Evolutionary conservation across 345 rosid species (phyloP), one percentile per base, ranked within the genome.

Genomic region (Combretum micranthum): DNA sequence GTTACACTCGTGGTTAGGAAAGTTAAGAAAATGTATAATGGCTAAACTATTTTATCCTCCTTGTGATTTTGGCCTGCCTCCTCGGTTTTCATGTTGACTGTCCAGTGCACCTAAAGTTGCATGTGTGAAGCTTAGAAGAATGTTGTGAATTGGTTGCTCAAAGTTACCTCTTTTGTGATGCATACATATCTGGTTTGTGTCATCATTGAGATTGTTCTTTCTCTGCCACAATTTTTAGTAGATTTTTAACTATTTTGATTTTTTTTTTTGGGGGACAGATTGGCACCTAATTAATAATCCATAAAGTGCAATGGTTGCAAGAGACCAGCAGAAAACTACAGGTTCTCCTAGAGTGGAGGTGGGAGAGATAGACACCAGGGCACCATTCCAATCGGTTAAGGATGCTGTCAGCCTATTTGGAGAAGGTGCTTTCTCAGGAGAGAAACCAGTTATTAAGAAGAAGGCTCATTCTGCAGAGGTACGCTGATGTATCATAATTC

Each of bases 371-470:
- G 98, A 92, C 73, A 88, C 97, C 37, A 92, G 95, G 15, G 86
- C 97, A 60, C 98, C 98, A 53, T 92, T 92, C 80, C 95, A 86
- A 58, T 92, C 97, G 4, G 98, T 92, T 59, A 92, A 88, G 75
- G 94, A 92, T 83, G 98, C 95, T 0, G 97, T 92, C 52, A 72
- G 70, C 13, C 85, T 86, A 16, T 92, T 92, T 19, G 97, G 95
- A 23, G 98, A 88, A 77, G 90, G 95, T 64, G 86, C 95, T 68
- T 75, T 80, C 63, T 88, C 94, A 0, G 86, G 95, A 63, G 95
- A 84, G 65, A 88, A 79, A 61, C 80, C 89, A 21, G 63, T 75
- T 56, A 73, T 80, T 69, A 83, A 65, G 72, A 88, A 86, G 84
- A 20, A 66, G 61, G 72, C 93, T 59, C 80, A 81, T 21, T 91